Percentiles rank a stretch among this genome's conserved stretches.
These are phyloP conservation scores for Zygotorulaspora sp. DNA, from an alignment of 805 yeast species.

Conservation along the genomic window DNA sequence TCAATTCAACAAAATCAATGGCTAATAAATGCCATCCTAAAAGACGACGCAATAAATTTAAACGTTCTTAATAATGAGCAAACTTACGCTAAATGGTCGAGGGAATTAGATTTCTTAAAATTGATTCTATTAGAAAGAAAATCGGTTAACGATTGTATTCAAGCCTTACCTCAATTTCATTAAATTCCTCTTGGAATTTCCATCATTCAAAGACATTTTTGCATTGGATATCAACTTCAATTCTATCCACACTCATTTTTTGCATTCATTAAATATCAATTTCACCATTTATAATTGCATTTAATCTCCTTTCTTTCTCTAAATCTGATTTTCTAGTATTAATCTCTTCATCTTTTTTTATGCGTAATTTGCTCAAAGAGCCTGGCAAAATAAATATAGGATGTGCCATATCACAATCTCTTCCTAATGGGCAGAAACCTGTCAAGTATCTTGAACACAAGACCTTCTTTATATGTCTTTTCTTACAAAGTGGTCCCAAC, in stretches of 20 bases:
- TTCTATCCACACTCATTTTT: too few species aligned
- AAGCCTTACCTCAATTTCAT: neutral
- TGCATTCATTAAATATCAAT: constrained; percentile 12
- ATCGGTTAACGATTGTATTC: constrained; percentile 4
- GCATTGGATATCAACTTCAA: too few species aligned
- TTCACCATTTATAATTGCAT: constrained; percentile 36
- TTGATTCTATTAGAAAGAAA: constrained; percentile 11
- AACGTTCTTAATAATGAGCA: constrained; percentile 9
- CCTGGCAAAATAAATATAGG: constrained; percentile 61
- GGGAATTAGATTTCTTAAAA: constrained; percentile 11
- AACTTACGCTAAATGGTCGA: constrained; percentile 9
- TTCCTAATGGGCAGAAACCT: constrained; percentile 92
- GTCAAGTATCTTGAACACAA: constrained; percentile 76
- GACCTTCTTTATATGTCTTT: constrained; percentile 71
- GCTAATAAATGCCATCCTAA: constrained; percentile 19
- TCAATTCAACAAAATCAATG: constrained; percentile 22
- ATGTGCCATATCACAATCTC: constrained; percentile 72
- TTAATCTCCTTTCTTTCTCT: constrained; percentile 34
- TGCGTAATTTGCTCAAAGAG: constrained; percentile 30
- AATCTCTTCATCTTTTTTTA: constrained; percentile 33
- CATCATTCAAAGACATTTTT: too few species aligned
- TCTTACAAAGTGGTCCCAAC: constrained; percentile 80
- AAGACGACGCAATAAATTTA: constrained; percentile 19
- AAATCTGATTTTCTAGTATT: constrained; percentile 34
- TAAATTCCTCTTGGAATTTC: too few species aligned